Conservation (phyloP, 352 stramenopile species). For the Phytophthora europaea region DNA sequence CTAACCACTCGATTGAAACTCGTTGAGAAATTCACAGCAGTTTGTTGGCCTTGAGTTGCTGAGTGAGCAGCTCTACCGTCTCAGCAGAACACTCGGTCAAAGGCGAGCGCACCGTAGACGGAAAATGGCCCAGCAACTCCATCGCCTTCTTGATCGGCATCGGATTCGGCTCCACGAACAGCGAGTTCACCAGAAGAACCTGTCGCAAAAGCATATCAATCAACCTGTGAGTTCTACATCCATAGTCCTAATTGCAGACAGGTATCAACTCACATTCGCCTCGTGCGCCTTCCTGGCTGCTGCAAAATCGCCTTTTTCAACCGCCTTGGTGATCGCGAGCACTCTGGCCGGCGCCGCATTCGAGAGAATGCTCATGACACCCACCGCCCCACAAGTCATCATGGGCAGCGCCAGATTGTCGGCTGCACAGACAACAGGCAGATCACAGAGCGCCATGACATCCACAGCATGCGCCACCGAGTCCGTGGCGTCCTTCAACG, state of each 20-base stretch:
- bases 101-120: slow-evolving; percentile 54
- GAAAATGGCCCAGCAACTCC: slow-evolving; percentile 75
- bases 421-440: slow-evolving; percentile 89
- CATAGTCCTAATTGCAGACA: not conserved
- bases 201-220: not conserved
- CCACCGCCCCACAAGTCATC: slow-evolving; percentile 86
- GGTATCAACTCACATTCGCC: slow-evolving; percentile 53
- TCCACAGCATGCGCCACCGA: slow-evolving; percentile 86
- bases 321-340: slow-evolving; percentile 75
- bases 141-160: slow-evolving; percentile 82
- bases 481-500: slow-evolving; percentile 97
- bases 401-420: slow-evolving; percentile 90
- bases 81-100: slow-evolving; percentile 57
- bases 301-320: slow-evolving; percentile 76
- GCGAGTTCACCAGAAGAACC: slow-evolving; percentile 19
- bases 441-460: slow-evolving; percentile 86
- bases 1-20: not conserved
- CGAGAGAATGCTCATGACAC: slow-evolving; percentile 91
- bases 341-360: slow-evolving; percentile 83
- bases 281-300: slow-evolving; percentile 76
- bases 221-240: not conserved
- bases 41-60: slow-evolving; percentile 60
- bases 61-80: slow-evolving; percentile 53
- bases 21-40: slow-evolving; percentile 33
- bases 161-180: slow-evolving; percentile 87